A percentile compares a stretch with the other conserved stretches of the same genome.
Conservation (phyloP, 306 rosid genomes). For the Prunus mongolica region DNA sequence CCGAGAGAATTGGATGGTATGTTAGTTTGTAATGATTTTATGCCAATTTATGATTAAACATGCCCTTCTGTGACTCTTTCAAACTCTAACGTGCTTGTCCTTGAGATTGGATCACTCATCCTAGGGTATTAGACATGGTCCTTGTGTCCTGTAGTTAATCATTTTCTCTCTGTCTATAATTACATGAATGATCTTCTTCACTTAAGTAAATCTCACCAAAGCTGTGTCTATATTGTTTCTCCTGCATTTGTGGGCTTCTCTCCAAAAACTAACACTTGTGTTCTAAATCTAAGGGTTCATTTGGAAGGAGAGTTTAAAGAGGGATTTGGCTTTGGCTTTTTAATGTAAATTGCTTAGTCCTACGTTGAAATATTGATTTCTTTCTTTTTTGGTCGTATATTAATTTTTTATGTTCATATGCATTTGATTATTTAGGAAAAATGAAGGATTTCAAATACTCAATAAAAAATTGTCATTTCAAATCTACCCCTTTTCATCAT, state of each 20-base stretch:
- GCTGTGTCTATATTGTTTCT: background rate
- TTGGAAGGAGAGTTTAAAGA: too few species aligned
- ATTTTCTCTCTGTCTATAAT: background rate
- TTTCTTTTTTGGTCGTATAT: background rate
- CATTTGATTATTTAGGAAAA: background rate
- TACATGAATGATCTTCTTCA: background rate
- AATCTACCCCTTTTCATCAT: background rate
- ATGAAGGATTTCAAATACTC: too few species aligned
- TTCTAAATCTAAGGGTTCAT: too few species aligned
- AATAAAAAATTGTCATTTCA: too few species aligned
- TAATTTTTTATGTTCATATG: background rate
- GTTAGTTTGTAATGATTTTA: conserved; percentile 21
- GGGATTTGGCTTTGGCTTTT: too few species aligned
- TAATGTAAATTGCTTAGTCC: too few species aligned
- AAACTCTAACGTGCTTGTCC: background rate
- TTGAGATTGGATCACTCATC: conserved; percentile 6
- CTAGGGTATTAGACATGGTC: background rate
- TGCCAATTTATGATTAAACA: background rate
- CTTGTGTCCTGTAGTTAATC: background rate
- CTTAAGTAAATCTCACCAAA: background rate
- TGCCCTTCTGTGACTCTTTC: conserved; percentile 2
- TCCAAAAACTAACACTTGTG: too few species aligned
- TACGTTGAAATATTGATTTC: background rate
- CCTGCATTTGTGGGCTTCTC: too few species aligned
- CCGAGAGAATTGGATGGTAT: conserved; percentile 78